Base-by-base conservation (phyloP, 2,329 filamentous ascomycete genomes). In the Aspergillus aculeatus region DNA sequence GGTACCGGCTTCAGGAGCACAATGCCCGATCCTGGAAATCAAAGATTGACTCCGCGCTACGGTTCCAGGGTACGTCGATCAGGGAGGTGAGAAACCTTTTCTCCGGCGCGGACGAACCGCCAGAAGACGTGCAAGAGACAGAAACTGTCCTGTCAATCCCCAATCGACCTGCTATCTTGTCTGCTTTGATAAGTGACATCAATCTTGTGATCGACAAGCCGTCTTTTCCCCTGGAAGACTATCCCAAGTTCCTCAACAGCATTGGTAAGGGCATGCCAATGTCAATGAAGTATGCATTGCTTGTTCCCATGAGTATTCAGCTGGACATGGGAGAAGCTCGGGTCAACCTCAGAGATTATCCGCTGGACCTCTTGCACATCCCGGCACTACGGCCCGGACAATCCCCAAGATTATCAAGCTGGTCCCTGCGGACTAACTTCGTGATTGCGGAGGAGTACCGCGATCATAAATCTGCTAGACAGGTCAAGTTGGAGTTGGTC, bases 231-330 rank as follows among this genome's bases (percentile, higher is more conserved):
- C 80, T 96, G 60, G 82, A 86, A 2, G 88, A 96, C 12, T 86
- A 94, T 57, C 90, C 94, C 0, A 85, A 89, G 16, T 99, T 96
- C 72, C 80, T 99, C 26, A 85, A 97, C 71, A 86, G 86, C 51
- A 88, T 98, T 59, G 95, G 95, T n/a, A 99, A 99, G 78, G 95
- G 95, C 1, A 96, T 99, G 86, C 95, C 95, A 1, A 83, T 86
- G 63, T 89, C 96, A 69, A 99, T 92, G 85, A 82, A 94, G 70
- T 99, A 98, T 73, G 88, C 92, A 10, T 81, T 99, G 21, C 83
- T 99, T 19, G 81, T 99, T 11, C 96, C 95, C 0, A 92, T 97
- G 88, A 90, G 90, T 73, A 83, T 99, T 2, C 88, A 92, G 64
- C 84, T 99, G 63, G 90, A 90, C 61, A 93, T 97, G 87, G 90